Evolutionary conservation across 108 stramenopile species (phyloP).

Genomic region (Stephanodiscus minutulus): DNA sequence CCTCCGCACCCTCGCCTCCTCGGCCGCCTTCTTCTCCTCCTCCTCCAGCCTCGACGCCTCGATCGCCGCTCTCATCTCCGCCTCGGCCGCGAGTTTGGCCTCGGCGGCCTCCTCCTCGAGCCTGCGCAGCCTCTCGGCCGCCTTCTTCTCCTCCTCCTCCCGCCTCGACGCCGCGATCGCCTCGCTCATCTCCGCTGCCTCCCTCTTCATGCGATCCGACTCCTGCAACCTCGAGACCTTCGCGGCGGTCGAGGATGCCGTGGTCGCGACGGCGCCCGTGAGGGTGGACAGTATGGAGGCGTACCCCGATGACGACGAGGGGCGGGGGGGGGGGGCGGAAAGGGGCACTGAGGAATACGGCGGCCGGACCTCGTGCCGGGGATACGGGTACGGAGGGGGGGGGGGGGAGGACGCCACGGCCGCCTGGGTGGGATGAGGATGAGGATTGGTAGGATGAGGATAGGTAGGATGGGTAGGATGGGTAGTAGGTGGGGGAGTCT

Average conservation of each 20-base stretch:
- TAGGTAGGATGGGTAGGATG: constrained; percentile 20
- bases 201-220: no score
- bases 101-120: background rate
- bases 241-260: background rate
- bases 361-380: no score
- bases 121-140: constrained; percentile 37
- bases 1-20: constrained; percentile 16
- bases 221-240: constrained; percentile 4
- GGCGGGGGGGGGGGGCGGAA: no score
- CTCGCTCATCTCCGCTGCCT: constrained; percentile 22
- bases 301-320: background rate
- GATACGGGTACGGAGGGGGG: background rate
- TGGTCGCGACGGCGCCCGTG: background rate
- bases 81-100: no score
- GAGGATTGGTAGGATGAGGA: no score
- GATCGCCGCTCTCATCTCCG: no score
- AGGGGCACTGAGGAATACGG: no score
- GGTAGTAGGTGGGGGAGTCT: no score
- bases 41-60: constrained; percentile 33
- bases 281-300: background rate
- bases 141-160: constrained; percentile 35
- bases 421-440: no score
- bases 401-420: background rate
- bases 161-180: constrained; percentile 56
- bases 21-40: background rate